Conservation (phyloP, 2,329 filamentous ascomycete genomes). For the Sporothrix sp. region DNA sequence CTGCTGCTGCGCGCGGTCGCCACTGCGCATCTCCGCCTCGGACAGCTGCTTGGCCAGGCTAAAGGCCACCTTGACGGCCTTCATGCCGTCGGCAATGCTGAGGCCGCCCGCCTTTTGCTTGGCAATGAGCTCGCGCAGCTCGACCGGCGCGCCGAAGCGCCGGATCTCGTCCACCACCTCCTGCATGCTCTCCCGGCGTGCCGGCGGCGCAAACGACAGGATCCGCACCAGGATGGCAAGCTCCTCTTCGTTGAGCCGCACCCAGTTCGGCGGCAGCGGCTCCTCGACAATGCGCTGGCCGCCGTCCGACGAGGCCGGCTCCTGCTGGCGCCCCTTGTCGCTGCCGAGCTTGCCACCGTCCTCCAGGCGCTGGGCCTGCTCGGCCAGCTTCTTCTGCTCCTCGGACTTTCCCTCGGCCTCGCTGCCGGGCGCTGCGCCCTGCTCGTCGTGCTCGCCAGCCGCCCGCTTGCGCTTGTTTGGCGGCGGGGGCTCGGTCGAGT, state of each 20-base stretch:
- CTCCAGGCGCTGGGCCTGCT: conserved; percentile 1
- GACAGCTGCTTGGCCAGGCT: conserved; percentile 40
- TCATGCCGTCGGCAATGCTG: conserved; percentile 43
- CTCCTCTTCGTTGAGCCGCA: conserved; percentile 37
- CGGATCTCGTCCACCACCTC: conserved; percentile 53
- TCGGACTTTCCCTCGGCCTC: not conserved
- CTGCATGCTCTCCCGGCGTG: conserved; percentile 50
- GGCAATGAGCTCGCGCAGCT: conserved; percentile 49
- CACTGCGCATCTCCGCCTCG: conserved; percentile 18
- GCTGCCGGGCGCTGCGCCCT: not conserved
- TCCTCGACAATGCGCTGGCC: conserved; percentile 1
- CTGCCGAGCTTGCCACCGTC: conserved; percentile 9
- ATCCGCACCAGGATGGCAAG: conserved; percentile 47
- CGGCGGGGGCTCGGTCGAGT: conserved; percentile 10
- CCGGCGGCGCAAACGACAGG: conserved; percentile 50
- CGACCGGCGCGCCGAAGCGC: conserved; percentile 58
- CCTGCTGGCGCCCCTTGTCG: not conserved
- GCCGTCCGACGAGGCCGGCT: not conserved
- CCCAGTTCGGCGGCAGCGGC: conserved; percentile 37
- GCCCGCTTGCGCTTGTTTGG: conserved; percentile 13
- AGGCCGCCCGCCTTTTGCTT: conserved; percentile 46
- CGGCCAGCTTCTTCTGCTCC: conserved; percentile 1
- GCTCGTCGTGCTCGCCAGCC: conserved; percentile 4
- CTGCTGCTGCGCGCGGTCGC: not conserved
- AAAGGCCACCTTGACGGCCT: conserved; percentile 46